A percentile compares a stretch with the other conserved stretches of the same genome.
Evolutionary conservation across 345 rosid species (phyloP).

Genomic region (rapeseed (Brassica napus)): DNA sequence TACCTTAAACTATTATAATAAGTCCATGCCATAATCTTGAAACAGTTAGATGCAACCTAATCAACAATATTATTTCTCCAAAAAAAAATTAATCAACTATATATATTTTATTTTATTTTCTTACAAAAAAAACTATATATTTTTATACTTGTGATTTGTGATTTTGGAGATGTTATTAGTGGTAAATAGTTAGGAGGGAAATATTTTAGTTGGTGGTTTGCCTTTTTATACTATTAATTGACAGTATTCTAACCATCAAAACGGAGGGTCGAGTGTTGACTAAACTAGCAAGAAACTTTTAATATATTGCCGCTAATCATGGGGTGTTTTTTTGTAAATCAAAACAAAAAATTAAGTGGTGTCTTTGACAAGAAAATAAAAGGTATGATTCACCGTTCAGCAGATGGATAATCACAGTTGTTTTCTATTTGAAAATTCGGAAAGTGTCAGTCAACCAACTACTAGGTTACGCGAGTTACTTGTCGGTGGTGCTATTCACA

Average conservation of each 20-base stretch:
- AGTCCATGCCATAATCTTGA: background rate
- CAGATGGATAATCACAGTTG: background rate
- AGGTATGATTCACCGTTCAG: background rate
- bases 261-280: background rate
- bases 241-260: background rate
- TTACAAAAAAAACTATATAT: too few species aligned
- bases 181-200: background rate
- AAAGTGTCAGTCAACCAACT: constrained; percentile 19
- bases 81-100: too few species aligned
- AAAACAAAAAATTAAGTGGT: background rate
- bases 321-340: background rate
- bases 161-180: background rate
- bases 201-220: background rate
- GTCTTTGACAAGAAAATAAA: constrained; percentile 23
- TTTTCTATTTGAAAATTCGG: background rate
- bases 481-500: constrained; percentile 34
- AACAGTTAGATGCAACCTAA: background rate
- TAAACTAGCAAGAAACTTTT: background rate
- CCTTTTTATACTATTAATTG: background rate
- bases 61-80: background rate
- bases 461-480: constrained; percentile 25
- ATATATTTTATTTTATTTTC: too few species aligned
- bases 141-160: too few species aligned
- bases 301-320: background rate
- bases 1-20: background rate